Conservation (phyloP, 1,284 basidiomycete species). For the Violaceomyces palustris region DNA sequence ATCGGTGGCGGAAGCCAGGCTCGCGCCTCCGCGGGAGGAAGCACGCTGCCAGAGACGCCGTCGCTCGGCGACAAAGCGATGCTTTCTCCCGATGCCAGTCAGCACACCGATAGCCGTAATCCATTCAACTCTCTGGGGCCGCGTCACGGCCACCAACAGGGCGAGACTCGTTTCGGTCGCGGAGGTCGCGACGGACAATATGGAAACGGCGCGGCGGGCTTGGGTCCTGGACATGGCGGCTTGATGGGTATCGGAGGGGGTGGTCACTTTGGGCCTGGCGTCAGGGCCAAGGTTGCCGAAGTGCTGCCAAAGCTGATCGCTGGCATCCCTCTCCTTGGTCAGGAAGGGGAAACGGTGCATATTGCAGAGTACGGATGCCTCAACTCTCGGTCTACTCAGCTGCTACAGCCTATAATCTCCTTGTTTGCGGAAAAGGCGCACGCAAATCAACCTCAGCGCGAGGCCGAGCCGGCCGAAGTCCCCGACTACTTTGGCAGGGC, state of each 20-base stretch:
- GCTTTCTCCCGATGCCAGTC: constrained; percentile 29
- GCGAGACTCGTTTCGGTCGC: too few species aligned
- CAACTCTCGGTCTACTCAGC: constrained; percentile 47
- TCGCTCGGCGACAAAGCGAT: constrained; percentile 27
- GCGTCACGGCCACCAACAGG: too few species aligned
- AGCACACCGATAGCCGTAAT: constrained; percentile 6
- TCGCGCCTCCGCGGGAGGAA: constrained; percentile 17
- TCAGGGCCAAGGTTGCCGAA: constrained; percentile 45
- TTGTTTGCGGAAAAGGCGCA: constrained; percentile 32
- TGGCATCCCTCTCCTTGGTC: constrained; percentile 32
- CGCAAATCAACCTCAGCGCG: constrained; percentile 10
- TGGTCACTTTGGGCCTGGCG: constrained; percentile 49
- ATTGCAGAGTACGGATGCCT: constrained; percentile 54
- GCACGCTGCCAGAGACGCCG: constrained; percentile 31
- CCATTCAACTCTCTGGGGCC: constrained; percentile 6
- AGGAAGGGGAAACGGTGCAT: constrained; percentile 34
- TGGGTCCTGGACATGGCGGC: constrained; percentile 20
- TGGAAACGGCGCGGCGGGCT: constrained; percentile 7
- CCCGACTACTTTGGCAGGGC: constrained; percentile 17
- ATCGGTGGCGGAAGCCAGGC: constrained; percentile 15
- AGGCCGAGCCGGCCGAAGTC: constrained; percentile 7
- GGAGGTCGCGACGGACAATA: too few species aligned
- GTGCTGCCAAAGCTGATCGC: constrained; percentile 39
- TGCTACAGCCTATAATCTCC: constrained; percentile 50
- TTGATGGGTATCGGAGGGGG: constrained; percentile 29